Conservation (phyloP, 768 basidiomycete genomes). For the Lactifluus pinguis region DNA sequence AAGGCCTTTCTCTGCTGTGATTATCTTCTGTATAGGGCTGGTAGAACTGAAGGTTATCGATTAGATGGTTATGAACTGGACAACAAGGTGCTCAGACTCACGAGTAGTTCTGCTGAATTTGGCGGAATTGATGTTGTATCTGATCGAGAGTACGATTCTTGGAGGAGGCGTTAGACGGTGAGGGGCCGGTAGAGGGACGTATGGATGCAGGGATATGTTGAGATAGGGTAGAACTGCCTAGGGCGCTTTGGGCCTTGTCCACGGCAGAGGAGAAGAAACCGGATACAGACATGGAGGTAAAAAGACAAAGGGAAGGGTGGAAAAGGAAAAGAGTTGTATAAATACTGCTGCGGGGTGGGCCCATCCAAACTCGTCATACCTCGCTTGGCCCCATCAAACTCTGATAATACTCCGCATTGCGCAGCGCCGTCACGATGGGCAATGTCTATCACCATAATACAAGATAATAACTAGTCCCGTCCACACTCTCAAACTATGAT, state of each 20-base stretch:
- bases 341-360: neutral
- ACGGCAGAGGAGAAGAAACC: constrained; percentile 57
- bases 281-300: constrained; percentile 40
- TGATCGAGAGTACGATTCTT: constrained; percentile 51
- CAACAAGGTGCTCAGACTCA: constrained; percentile 26
- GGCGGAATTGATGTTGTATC: constrained; percentile 64
- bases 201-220: constrained; percentile 38
- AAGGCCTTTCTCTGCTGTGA: constrained; percentile 70
- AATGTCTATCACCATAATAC: constrained; percentile 15
- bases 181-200: constrained; percentile 25
- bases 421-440: neutral
- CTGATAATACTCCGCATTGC: neutral
- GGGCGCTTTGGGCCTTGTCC: constrained; percentile 68
- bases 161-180: constrained; percentile 19
- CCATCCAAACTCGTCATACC: neutral
- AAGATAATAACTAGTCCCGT: constrained; percentile 15
- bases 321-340: constrained; percentile 16
- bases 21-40: constrained; percentile 64
- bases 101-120: constrained; percentile 68
- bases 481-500: constrained; percentile 50
- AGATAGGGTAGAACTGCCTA: constrained; percentile 53
- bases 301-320: too few relatives aligned
- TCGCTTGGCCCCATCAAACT: constrained; percentile 20
- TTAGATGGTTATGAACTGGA: neutral
- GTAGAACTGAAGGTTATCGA: constrained; percentile 35